Percentiles rank a stretch among this genome's conserved stretches.
Evolutionary conservation across 108 stramenopile genomes (phyloP).

Genomic region (Nitzschia inconspicua): DNA sequence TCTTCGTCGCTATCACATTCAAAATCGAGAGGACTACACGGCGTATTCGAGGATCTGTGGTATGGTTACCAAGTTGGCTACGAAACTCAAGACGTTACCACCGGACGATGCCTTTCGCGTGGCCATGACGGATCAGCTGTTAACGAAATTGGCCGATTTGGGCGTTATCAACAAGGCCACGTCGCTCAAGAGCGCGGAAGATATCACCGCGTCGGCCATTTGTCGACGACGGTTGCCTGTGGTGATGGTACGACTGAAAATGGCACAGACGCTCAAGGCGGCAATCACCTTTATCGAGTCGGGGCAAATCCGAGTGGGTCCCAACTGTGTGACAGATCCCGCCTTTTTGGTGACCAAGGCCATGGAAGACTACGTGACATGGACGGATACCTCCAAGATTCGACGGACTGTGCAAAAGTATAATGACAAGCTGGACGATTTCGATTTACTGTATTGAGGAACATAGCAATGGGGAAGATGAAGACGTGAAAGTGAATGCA

Average conservation of each 20-base stretch:
- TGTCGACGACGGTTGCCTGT: constrained; percentile 96
- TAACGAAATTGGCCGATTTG: constrained; percentile 89
- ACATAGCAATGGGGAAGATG: no score
- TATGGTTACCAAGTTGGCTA: constrained; percentile 84
- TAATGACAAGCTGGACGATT: constrained; percentile 99
- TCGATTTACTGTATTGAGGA: constrained; percentile 96
- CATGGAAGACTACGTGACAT: constrained; percentile 99
- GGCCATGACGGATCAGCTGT: constrained; percentile 95
- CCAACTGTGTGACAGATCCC: constrained; percentile 95
- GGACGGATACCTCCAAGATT: constrained; percentile 97
- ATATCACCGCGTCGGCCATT: constrained; percentile 89
- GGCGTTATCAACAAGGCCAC: constrained; percentile 87
- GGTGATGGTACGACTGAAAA: constrained; percentile 98
- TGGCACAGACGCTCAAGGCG: constrained; percentile 94
- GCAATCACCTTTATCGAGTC: constrained; percentile 95
- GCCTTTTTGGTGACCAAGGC: constrained; percentile 92
- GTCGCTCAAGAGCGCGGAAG: constrained; percentile 90
- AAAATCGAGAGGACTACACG: constrained; percentile 96
- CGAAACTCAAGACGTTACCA: constrained; percentile 87
- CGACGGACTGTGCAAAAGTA: constrained; percentile 92
- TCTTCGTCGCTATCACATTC: constrained; percentile 92
- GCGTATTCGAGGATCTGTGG: constrained; percentile 91
- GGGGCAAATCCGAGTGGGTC: constrained; percentile 99
- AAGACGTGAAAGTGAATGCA: no score
- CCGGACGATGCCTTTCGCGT: constrained; percentile 92